phyloP scores from a whole-genome alignment of 2,329 filamentous ascomycete species.

The Emergomyces africanus region DNA sequence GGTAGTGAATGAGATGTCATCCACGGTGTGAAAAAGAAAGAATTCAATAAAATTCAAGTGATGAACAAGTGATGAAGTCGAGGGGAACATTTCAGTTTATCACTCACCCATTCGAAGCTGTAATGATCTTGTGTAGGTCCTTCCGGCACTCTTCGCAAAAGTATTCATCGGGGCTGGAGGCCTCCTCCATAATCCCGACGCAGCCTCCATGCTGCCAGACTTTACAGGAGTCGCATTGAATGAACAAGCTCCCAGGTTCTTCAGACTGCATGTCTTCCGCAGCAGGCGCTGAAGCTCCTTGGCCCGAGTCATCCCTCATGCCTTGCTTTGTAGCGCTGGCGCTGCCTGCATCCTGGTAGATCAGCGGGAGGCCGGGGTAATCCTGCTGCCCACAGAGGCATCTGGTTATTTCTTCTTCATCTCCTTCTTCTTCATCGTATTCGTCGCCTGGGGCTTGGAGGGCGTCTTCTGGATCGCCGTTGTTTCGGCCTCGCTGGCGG shows the following conservation, averaged over 20 bases:
- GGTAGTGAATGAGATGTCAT: constrained; percentile 1
- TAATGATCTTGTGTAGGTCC: constrained; percentile 75
- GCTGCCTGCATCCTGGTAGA: constrained; percentile 44
- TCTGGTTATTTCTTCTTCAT: constrained; percentile 87
- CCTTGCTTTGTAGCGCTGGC: constrained; percentile 46
- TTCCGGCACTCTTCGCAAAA: constrained; percentile 93
- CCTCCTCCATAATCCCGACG: constrained; percentile 91
- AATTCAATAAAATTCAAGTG: too few species aligned
- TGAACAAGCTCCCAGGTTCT: constrained; percentile 87
- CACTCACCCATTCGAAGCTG: constrained; percentile 72
- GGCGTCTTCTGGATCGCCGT: constrained; percentile 41
- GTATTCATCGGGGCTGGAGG: constrained; percentile 88
- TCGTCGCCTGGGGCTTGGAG: constrained; percentile 25
- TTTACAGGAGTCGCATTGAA: constrained; percentile 95
- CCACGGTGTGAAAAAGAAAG: not conserved
- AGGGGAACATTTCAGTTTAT: not conserved
- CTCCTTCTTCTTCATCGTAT: constrained; percentile 47
- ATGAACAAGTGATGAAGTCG: not conserved
- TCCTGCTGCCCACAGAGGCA: constrained; percentile 93
- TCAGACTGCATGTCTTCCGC: constrained; percentile 55
- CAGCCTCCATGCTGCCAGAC: constrained; percentile 99
- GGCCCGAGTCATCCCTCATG: constrained; percentile 45
- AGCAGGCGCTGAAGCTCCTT: constrained; percentile 46
- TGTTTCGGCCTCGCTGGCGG: constrained; percentile 57
- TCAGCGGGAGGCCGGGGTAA: constrained; percentile 64